Evolutionary conservation across 768 basidiomycete species (phyloP), one percentile per base, ranked within the genome.

Genomic region (Hygrophorus pudorinus): DNA sequence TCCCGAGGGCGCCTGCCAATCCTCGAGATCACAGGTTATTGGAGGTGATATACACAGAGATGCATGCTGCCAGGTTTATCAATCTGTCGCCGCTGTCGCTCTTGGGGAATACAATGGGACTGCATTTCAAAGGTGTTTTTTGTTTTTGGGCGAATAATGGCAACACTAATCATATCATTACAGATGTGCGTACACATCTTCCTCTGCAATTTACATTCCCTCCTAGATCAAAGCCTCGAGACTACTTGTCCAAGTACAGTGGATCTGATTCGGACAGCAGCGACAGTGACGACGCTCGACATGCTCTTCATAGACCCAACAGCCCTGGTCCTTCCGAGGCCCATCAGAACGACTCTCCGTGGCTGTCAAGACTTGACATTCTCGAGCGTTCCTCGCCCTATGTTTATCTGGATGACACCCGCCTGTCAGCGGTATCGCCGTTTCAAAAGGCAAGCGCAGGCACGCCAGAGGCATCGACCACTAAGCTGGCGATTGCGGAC

Each of bases 11-110:
- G 3, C 71, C 76, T 0, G 49, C 54, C 2, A 75, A 86, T 54
- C 83, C 84, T 2, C 67, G 79, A 7, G 81, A 86, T 47, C 85
- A 86, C 53, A 68, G 72, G 0, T 50, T 82, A 10, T 63, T 87
- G 17, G 76, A 80, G 51, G 61, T 60, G 36, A 78, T 85, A 9
- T 86, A 84, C 63, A 68, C 63, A 14, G 76, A 79, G 50, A 79
- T 81, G 75, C 78, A 85, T 20, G 73, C 73, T 4, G 65, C 75
- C 11, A 64, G 81, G 29, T 85, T 82, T 52, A 78, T 87, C 53
- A 85, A 85, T 55, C 59, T 73, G 2, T 62, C 74, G 17, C 83
- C 84, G 2, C 56, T 85, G 12, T 77, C 79, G 1, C 51, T 85
- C 33, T 59, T 87, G 40, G 63, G 68, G 11, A 79, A 78, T 49